Evolutionary conservation across 495 filamentous ascomycete species (phyloP), one percentile per base, ranked within the genome.

Genomic region (Aspergillus olivimuriae): DNA sequence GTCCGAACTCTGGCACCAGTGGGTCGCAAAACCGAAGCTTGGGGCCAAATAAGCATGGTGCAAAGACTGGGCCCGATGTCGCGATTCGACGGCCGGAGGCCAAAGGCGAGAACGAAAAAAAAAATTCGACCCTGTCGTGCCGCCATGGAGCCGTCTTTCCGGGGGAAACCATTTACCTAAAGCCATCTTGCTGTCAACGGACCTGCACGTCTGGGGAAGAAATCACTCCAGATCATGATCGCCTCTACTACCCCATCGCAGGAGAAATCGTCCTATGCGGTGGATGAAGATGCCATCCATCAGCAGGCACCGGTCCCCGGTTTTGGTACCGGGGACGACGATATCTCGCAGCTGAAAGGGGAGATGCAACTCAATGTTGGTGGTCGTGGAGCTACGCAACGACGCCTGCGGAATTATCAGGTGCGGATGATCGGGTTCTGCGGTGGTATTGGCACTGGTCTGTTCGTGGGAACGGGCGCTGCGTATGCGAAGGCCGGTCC

Each of bases 391-490:
- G 54, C 54, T 1, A 55, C 59, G 15, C 64, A 68, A 51, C 58
- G 64, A 15, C 60, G 62, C 7, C 55, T 68, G 36, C 56, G 56
- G 33, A 62, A 64, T 38, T 68, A 68, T 20, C 64, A 68, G 43
- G 53, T 68, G 24, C 57, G 51, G 38, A 68, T 68, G 64, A 68
- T 68, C 41, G 64, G 60, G 4, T 61, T 68, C 48, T 64, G 58
- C 46, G 52, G 64, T 47, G 64, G 62, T 26, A 63, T 50, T 55
- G 86, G 84, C 16, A 89, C 84, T 4, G 85, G 84, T 54, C 66
- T 89, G 39, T 89, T 89, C 66, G 60, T 89, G 20, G 83, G 86
- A 47, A 85, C 80, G 19, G 84, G 86, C 21, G 68, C 71, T 33
- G 83, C 82, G 7, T 76, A 88, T 39, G 71, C 76, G 18, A 77